phyloP scores from a whole-genome alignment of 108 stramenopile genomes.

The Cyclotella cryptica region DNA sequence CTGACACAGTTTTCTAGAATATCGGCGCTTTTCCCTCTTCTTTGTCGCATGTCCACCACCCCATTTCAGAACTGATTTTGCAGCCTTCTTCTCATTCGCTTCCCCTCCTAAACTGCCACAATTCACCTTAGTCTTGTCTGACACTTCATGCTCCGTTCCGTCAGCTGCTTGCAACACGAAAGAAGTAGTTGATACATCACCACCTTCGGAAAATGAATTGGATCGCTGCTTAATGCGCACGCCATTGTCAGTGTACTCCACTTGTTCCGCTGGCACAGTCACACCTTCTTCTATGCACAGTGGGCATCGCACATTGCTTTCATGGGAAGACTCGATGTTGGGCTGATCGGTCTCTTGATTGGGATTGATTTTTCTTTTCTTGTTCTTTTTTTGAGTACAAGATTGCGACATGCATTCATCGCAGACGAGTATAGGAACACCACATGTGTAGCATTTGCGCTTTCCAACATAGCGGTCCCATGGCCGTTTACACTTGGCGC shows the following conservation, averaged over 20 bases:
- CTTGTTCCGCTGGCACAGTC: constrained; percentile 79
- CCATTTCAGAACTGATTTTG: constrained; percentile 91
- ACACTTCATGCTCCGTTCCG: too few species aligned
- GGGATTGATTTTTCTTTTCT: constrained; percentile 19
- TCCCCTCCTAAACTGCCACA: not conserved
- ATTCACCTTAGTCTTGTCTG: not conserved
- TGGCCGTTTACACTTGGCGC: constrained; percentile 63
- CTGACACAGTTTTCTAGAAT: constrained; percentile 66
- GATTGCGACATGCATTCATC: constrained; percentile 75
- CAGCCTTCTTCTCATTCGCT: constrained; percentile 56
- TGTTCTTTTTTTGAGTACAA: constrained; percentile 36
- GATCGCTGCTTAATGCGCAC: constrained; percentile 53
- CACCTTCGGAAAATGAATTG: constrained; percentile 41
- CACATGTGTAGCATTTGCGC: constrained; percentile 88
- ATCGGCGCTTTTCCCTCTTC: constrained; percentile 71
- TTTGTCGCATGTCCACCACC: constrained; percentile 88
- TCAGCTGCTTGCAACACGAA: too few species aligned
- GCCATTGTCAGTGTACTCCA: constrained; percentile 90
- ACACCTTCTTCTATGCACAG: constrained; percentile 85
- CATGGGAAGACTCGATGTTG: constrained; percentile 11
- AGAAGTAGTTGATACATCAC: not conserved
- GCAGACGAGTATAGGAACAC: constrained; percentile 92
- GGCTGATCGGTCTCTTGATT: not conserved
- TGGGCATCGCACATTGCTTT: constrained; percentile 70
- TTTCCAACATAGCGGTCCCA: constrained; percentile 96